A percentile compares a stretch with the other conserved stretches of the same genome.
These are phyloP conservation scores for Pseudopyrenochaeta lycopersici DNA, from an alignment of 2,329 filamentous ascomycete species.

Conservation along the genomic window DNA sequence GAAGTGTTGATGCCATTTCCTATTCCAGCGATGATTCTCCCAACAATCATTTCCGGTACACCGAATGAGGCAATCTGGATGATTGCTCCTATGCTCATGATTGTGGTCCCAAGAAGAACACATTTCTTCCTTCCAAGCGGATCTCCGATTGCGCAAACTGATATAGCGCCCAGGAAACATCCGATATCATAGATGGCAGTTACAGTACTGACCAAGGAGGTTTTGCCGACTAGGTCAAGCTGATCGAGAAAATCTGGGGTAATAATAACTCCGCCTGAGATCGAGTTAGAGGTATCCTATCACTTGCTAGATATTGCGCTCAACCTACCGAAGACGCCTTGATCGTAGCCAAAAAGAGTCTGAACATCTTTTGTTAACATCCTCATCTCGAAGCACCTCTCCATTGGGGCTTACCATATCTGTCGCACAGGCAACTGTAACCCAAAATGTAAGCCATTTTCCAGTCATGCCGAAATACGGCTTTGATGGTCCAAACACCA, in stretches of 20 bases:
- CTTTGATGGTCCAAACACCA: constrained; percentile 36
- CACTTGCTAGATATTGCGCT: not conserved
- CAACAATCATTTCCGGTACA: constrained; percentile 61
- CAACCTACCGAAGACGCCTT: constrained; percentile 61
- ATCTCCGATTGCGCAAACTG: constrained; percentile 57
- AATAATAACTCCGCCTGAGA: constrained; percentile 61
- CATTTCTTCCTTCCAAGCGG: constrained; percentile 58
- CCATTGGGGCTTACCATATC: constrained; percentile 23
- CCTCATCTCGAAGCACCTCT: not conserved
- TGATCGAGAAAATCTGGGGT: constrained; percentile 62
- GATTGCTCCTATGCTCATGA: constrained; percentile 60
- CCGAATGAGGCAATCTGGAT: constrained; percentile 58
- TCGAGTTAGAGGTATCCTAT: not conserved
- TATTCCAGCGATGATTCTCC: constrained; percentile 57
- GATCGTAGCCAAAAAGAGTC: constrained; percentile 59
- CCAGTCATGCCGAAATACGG: constrained; percentile 65
- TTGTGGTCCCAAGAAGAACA: constrained; percentile 57
- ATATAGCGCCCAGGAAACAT: constrained; percentile 66
- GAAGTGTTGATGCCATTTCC: constrained; percentile 63
- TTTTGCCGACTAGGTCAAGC: constrained; percentile 55
- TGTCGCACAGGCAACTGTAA: constrained; percentile 52
- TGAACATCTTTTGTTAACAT: not conserved
- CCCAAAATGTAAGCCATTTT: constrained; percentile 66
- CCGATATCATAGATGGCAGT: constrained; percentile 68
- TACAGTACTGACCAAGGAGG: constrained; percentile 56